Percentiles rank a stretch among this genome's conserved stretches.
phyloP scores from a whole-genome alignment of 371 early-diverging fungal genomes.

The Mucor lusitanicus region DNA sequence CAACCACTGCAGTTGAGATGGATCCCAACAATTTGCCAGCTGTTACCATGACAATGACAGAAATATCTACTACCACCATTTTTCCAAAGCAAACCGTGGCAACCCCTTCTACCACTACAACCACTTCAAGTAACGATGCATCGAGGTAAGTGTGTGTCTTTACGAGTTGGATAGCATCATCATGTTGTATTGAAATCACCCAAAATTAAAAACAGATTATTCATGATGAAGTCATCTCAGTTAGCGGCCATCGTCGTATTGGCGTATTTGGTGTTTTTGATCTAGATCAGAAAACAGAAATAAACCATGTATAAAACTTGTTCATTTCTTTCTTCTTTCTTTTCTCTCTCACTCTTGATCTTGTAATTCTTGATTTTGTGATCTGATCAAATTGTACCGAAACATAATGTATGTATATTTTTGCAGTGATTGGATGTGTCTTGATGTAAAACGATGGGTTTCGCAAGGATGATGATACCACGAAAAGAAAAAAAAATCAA shows the following conservation, averaged over 20 bases:
- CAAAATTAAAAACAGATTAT: neutral
- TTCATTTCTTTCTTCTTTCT: neutral
- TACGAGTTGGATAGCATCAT: neutral
- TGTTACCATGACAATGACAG: neutral
- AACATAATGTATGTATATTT: neutral
- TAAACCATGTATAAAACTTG: neutral
- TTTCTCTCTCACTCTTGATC: neutral
- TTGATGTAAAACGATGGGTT: neutral
- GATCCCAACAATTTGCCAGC: neutral
- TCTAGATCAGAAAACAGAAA: neutral
- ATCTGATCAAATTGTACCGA: no score
- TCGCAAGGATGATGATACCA: neutral
- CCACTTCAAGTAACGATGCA: constrained; percentile 3
- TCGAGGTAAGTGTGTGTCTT: neutral
- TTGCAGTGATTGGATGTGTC: neutral
- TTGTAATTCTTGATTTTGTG: neutral
- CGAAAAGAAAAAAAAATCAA: neutral
- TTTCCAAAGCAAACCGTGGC: neutral
- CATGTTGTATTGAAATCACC: neutral
- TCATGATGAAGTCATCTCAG: constrained; percentile 10
- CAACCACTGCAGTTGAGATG: neutral
- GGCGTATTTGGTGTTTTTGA: constrained; percentile 5
- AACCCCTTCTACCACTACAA: neutral
- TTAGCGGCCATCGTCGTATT: neutral
- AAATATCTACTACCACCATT: neutral